Conservation (phyloP, 306 rosid genomes). For the Oxytropis ochrocephala region DNA sequence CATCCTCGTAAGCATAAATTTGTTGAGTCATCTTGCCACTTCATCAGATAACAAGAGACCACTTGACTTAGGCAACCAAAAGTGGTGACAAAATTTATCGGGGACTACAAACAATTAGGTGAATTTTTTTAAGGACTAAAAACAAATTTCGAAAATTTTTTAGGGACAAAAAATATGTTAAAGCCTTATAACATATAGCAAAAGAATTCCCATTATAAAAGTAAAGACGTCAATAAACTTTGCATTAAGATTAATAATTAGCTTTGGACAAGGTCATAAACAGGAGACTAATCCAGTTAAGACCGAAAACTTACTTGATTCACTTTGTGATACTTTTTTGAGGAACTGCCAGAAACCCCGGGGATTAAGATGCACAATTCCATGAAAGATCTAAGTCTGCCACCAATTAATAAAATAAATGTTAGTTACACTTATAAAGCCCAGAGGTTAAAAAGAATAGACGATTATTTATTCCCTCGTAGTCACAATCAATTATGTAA, state of each 20-base stretch:
- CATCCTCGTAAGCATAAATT: no score
- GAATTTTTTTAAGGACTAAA: no score
- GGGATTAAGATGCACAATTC: slow-evolving; percentile 89
- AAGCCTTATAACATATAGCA: neutral
- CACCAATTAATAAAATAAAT: slow-evolving; percentile 21
- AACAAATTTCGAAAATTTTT: no score
- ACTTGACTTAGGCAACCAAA: no score
- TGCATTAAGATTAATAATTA: neutral
- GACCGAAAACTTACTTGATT: slow-evolving; percentile 44
- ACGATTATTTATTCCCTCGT: neutral
- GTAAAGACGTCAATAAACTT: neutral
- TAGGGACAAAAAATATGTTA: no score
- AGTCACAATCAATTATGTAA: neutral
- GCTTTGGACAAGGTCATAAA: slow-evolving; percentile 7
- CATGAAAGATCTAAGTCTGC: slow-evolving; percentile 92
- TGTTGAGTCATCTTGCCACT: no score
- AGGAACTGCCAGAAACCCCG: slow-evolving; percentile 55
- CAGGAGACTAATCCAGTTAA: neutral
- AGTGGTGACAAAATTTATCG: no score
- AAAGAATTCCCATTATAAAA: neutral
- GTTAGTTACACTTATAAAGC: neutral
- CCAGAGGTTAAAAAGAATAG: neutral
- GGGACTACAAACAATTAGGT: no score
- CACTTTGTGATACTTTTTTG: slow-evolving; percentile 36
- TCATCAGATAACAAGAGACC: no score